These are phyloP conservation scores for Blumeria hordei DNA, from an alignment of 2,329 filamentous ascomycete genomes.

Conservation along the genomic window DNA sequence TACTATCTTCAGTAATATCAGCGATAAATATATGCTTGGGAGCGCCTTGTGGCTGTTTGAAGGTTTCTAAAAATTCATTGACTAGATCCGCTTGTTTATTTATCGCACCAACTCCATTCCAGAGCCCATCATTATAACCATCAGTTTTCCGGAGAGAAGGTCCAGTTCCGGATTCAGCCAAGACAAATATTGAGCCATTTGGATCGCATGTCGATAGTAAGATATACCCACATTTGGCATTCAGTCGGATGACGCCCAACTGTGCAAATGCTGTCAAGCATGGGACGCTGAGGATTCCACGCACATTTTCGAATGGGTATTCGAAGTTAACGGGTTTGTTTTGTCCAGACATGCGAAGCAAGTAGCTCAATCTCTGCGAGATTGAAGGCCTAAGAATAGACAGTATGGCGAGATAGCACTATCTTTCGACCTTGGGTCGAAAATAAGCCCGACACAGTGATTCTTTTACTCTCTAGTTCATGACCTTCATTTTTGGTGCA, in stretches of 20 bases:
- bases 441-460: no score
- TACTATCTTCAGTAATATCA: conserved; percentile 18
- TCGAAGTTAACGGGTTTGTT: no score
- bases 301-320: no score
- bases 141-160: conserved; percentile 11
- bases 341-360: no score
- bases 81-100: conserved; percentile 4
- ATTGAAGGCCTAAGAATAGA: no score
- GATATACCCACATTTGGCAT: conserved; percentile 22
- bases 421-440: no score
- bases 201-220: conserved; percentile 12
- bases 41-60: conserved; percentile 5
- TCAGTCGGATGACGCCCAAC: conserved; percentile 23
- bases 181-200: conserved; percentile 7
- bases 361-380: no score
- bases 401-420: no score
- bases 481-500: no score
- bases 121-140: conserved; percentile 11
- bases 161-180: conserved; percentile 11
- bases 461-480: no score
- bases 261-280: conserved; percentile 23
- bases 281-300: conserved; percentile 14
- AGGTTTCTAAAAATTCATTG: conserved; percentile 6
- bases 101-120: conserved; percentile 11
- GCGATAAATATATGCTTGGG: conserved; percentile 14